phyloP scores from a whole-genome alignment of 495 filamentous ascomycete species.

The Chaetomidium leptoderma region DNA sequence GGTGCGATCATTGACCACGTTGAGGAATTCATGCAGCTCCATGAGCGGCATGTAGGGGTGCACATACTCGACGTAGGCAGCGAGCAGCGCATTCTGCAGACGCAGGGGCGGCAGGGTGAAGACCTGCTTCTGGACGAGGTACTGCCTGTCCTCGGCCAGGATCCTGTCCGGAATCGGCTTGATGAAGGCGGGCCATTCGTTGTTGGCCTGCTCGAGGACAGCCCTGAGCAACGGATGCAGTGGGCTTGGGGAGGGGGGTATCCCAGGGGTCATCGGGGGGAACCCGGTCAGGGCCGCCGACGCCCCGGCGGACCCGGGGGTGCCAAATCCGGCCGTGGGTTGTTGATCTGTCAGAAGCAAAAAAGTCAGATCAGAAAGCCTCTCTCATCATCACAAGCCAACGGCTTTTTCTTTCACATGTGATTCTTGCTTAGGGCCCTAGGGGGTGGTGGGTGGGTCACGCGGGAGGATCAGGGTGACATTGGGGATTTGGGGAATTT shows the following conservation, averaged over 20 bases:
- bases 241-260: not conserved
- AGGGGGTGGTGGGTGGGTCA: slow-evolving; percentile 6
- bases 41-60: slow-evolving; percentile 88
- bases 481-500: not conserved
- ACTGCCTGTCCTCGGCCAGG: slow-evolving; percentile 67
- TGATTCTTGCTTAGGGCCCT: slow-evolving; percentile 25
- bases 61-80: slow-evolving; percentile 75
- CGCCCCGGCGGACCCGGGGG: not conserved
- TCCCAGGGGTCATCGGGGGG: slow-evolving; percentile 2
- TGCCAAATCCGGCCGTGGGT: slow-evolving; percentile 7
- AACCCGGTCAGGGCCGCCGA: slow-evolving; percentile 9
- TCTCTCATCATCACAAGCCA: slow-evolving; percentile 14
- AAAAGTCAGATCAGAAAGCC: slow-evolving; percentile 17
- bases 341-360: slow-evolving; percentile 32
- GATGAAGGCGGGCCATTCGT: slow-evolving; percentile 62
- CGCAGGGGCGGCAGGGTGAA: slow-evolving; percentile 61
- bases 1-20: slow-evolving; percentile 59
- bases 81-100: slow-evolving; percentile 68
- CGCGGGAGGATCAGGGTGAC: not conserved
- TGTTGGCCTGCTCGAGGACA: slow-evolving; percentile 1
- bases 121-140: slow-evolving; percentile 70
- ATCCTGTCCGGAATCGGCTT: slow-evolving; percentile 65
- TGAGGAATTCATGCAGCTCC: slow-evolving; percentile 69
- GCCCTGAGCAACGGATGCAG: slow-evolving; percentile 6
- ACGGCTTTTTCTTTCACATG: slow-evolving; percentile 16